phyloP scores from a whole-genome alignment of 2,329 filamentous ascomycete species.

The Penicillium sp. region DNA sequence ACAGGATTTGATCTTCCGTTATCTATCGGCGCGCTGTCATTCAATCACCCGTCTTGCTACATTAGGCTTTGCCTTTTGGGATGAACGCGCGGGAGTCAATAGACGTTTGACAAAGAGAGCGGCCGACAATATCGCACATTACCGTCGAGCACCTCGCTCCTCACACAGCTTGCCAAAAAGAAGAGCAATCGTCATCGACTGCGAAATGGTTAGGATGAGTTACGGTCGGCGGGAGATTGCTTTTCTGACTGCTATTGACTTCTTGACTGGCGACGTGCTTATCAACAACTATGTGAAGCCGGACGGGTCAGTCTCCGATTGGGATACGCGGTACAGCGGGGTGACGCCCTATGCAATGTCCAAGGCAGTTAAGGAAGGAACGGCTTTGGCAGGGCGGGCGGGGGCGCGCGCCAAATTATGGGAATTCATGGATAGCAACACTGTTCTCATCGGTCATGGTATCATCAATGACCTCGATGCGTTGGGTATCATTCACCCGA shows the following conservation, averaged over 20 bases:
- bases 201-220: conserved; percentile 47
- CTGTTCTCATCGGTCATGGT: conserved; percentile 50
- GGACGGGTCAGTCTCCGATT: conserved; percentile 31
- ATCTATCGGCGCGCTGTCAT: conserved; percentile 7
- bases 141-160: conserved; percentile 3
- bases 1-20: conserved; percentile 7
- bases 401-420: conserved; percentile 45
- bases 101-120: conserved; percentile 3
- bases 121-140: not conserved
- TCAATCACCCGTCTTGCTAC: conserved; percentile 4
- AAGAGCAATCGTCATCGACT: conserved; percentile 46
- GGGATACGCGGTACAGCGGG: conserved; percentile 42
- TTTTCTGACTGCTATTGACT: conserved; percentile 45
- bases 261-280: conserved; percentile 47
- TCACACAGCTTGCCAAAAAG: not conserved
- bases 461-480: conserved; percentile 46
- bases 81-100: not conserved
- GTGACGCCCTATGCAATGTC: conserved; percentile 34
- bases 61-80: conserved; percentile 1
- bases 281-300: conserved; percentile 46
- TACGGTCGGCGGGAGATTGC: conserved; percentile 33
- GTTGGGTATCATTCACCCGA: conserved; percentile 43
- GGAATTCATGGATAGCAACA: conserved; percentile 42
- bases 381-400: conserved; percentile 42
- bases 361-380: conserved; percentile 28